A percentile compares a stretch with the other conserved stretches of the same genome.
Conservation (phyloP, 1,139 yeast genomes). For the Kodamaea fungicola region DNA sequence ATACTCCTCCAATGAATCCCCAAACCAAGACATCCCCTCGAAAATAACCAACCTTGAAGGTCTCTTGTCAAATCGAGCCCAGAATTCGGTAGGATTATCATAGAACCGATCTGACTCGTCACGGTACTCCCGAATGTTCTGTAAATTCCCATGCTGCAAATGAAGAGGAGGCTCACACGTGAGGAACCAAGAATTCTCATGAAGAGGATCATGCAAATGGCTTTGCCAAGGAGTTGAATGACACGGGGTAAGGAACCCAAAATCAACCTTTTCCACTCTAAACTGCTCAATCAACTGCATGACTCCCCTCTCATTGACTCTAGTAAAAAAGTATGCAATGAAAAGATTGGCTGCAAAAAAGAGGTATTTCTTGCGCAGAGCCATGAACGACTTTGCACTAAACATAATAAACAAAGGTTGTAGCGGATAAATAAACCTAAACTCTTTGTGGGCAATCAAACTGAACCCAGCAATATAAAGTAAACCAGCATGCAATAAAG, state of each 20-base stretch:
- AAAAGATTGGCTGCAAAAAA: conserved; percentile 37
- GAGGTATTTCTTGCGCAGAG: neutral
- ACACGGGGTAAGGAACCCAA: conserved; percentile 90
- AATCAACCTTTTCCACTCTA: conserved; percentile 42
- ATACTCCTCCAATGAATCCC: conserved; percentile 41
- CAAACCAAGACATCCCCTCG: conserved; percentile 39
- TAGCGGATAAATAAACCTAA: conserved; percentile 83
- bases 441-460: conserved; percentile 76
- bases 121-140: conserved; percentile 45
- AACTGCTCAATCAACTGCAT: conserved; percentile 61
- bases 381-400: conserved; percentile 14
- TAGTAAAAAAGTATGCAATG: conserved; percentile 53
- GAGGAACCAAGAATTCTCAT: conserved; percentile 60
- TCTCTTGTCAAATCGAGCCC: conserved; percentile 20
- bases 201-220: conserved; percentile 57
- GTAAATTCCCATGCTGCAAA: conserved; percentile 18
- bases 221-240: conserved; percentile 98
- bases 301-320: conserved; percentile 81
- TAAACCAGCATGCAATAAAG: conserved; percentile 25
- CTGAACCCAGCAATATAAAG: conserved; percentile 57
- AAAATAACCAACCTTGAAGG: conserved; percentile 72
- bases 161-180: conserved; percentile 91
- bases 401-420: conserved; percentile 63
- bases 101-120: conserved; percentile 89
- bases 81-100: conserved; percentile 55